Conservation (phyloP, 2,329 filamentous ascomycete genomes). For the Venturiaceae sp. region DNA sequence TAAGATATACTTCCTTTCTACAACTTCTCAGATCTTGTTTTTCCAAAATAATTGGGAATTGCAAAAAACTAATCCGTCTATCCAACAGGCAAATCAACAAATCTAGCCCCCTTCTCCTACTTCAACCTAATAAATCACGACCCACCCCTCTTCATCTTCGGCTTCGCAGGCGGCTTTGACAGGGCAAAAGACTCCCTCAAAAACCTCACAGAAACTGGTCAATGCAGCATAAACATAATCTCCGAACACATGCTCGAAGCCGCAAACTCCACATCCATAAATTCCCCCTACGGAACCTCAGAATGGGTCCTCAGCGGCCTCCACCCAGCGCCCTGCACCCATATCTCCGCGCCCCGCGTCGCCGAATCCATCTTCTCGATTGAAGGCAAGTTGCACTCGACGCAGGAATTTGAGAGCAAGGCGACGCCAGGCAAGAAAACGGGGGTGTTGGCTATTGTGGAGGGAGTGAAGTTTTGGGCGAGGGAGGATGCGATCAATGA, state of each 20-base stretch:
- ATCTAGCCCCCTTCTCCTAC: slow-evolving; percentile 83
- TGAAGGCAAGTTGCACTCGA: slow-evolving; percentile 68
- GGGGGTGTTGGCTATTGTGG: slow-evolving; percentile 64
- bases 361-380: slow-evolving; percentile 74
- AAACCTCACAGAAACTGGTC: slow-evolving; percentile 61
- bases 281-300: slow-evolving; percentile 64
- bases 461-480: slow-evolving; percentile 82
- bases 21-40: neutral
- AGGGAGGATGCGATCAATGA: slow-evolving; percentile 80
- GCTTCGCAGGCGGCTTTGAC: slow-evolving; percentile 46
- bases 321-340: slow-evolving; percentile 54
- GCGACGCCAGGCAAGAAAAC: slow-evolving; percentile 63
- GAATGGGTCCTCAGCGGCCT: slow-evolving; percentile 77
- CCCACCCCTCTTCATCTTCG: slow-evolving; percentile 69
- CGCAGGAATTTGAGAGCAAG: slow-evolving; percentile 67
- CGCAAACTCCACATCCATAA: slow-evolving; percentile 70
- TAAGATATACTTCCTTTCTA: slow-evolving; percentile 9
- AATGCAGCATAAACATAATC: slow-evolving; percentile 78
- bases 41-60: neutral
- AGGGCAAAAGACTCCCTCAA: slow-evolving; percentile 68
- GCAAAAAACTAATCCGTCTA: neutral
- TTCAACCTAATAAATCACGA: slow-evolving; percentile 78
- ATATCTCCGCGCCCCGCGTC: slow-evolving; percentile 63
- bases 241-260: slow-evolving; percentile 78
- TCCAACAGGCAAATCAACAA: slow-evolving; percentile 38